Evolutionary conservation across 306 rosid species (phyloP).

Genomic region (Casuarina equisetifolia): DNA sequence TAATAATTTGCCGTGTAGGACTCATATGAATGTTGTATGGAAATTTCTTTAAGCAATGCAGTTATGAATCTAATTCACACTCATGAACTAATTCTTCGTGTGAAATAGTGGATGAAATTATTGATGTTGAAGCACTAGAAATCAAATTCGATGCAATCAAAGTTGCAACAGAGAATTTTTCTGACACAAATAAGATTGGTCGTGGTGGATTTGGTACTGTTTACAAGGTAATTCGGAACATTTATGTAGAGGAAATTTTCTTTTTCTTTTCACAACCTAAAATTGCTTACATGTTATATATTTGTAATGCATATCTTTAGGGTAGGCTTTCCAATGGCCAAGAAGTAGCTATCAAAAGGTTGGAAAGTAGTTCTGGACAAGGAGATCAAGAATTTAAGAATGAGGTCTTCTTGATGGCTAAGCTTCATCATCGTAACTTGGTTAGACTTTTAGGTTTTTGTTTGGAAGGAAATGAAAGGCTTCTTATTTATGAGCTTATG

Average conservation of each 20-base stretch:
- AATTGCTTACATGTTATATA: background rate
- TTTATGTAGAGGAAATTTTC: no score
- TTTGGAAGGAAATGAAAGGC: constrained; percentile 1
- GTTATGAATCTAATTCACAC: no score
- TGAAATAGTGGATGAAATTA: no score
- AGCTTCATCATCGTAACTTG: background rate
- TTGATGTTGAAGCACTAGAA: no score
- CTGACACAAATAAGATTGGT: no score
- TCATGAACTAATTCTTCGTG: no score
- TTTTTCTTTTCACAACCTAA: background rate
- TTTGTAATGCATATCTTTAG: background rate
- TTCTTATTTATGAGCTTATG: background rate
- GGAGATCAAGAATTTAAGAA: background rate
- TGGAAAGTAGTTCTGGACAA: background rate
- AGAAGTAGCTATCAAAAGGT: background rate
- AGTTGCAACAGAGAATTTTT: no score
- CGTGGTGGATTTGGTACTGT: background rate
- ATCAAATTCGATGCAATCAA: no score
- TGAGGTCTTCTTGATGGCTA: background rate
- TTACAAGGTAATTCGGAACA: no score
- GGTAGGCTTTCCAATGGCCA: background rate
- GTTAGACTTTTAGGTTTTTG: background rate
- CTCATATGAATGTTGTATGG: no score
- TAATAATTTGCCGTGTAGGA: no score
- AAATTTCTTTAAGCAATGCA: no score